Percentiles rank a stretch among this genome's conserved stretches.
Evolutionary conservation across 2,329 filamentous ascomycete species (phyloP).

Genomic region (Exophiala alcalophila): DNA sequence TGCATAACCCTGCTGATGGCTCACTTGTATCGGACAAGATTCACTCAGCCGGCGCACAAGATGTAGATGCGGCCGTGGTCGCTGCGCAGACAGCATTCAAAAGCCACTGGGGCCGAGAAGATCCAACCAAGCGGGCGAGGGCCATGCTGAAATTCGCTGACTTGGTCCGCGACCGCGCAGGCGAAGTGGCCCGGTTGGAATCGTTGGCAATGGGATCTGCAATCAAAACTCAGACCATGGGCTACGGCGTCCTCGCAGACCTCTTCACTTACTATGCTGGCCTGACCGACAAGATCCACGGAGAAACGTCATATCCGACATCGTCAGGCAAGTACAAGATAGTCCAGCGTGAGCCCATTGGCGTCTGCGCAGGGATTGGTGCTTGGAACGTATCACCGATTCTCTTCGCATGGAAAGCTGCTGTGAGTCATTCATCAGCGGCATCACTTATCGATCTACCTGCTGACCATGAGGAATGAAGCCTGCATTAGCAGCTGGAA

Average conservation of each 20-base stretch:
- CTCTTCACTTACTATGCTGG: slow-evolving; percentile 25
- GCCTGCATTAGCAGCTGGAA: slow-evolving; percentile 46
- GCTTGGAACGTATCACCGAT: slow-evolving; percentile 45
- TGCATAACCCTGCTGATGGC: slow-evolving; percentile 35
- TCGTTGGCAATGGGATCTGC: slow-evolving; percentile 31
- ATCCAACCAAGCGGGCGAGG: slow-evolving; percentile 26
- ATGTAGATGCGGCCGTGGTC: slow-evolving; percentile 35
- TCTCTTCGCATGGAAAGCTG: slow-evolving; percentile 41
- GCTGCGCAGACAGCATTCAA: slow-evolving; percentile 37
- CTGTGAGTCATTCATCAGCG: slow-evolving; percentile 10
- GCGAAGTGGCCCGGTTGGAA: slow-evolving; percentile 34
- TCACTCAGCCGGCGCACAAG: slow-evolving; percentile 34
- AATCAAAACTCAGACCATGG: slow-evolving; percentile 7
- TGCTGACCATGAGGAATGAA: not conserved
- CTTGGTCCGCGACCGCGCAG: slow-evolving; percentile 41
- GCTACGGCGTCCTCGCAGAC: slow-evolving; percentile 1
- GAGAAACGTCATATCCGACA: slow-evolving; percentile 16
- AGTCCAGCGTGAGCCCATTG: slow-evolving; percentile 31
- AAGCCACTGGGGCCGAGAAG: slow-evolving; percentile 32
- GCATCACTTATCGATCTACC: not conserved
- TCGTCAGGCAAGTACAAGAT: slow-evolving; percentile 29
- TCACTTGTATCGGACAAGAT: slow-evolving; percentile 26
- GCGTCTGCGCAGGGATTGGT: slow-evolving; percentile 37
- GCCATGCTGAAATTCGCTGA: slow-evolving; percentile 32
- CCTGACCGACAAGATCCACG: slow-evolving; percentile 22